These are phyloP conservation scores for Ceratobasidium sp. DNA, from an alignment of 1,284 basidiomycete genomes.

Conservation along the genomic window DNA sequence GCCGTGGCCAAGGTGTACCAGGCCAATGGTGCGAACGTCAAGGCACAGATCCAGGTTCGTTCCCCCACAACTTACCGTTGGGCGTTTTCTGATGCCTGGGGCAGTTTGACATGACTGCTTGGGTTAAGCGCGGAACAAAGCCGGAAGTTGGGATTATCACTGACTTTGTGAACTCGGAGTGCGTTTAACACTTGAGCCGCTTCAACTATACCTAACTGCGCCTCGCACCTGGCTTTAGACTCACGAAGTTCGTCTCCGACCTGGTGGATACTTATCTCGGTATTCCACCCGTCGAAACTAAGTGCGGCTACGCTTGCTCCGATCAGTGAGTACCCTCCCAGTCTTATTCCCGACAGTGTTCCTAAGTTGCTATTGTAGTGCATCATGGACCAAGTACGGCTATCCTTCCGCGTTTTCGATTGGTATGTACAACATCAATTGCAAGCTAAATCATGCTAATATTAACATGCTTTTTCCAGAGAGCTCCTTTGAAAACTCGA, in stretches of 20 bases:
- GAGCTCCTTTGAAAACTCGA: slow-evolving; percentile 73
- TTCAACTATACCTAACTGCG: slow-evolving; percentile 8
- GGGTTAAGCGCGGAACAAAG: slow-evolving; percentile 87
- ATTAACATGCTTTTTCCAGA: slow-evolving; percentile 56
- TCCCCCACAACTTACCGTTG: slow-evolving; percentile 9
- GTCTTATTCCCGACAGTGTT: slow-evolving; percentile 46
- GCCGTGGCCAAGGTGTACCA: slow-evolving; percentile 86
- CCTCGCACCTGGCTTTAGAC: slow-evolving; percentile 53
- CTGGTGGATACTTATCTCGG: slow-evolving; percentile 78
- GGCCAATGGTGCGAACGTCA: slow-evolving; percentile 66
- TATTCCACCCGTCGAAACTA: slow-evolving; percentile 78
- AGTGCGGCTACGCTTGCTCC: slow-evolving; percentile 94
- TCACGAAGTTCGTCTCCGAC: slow-evolving; percentile 80
- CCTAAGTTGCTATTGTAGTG: slow-evolving; percentile 57
- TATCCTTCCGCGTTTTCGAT: slow-evolving; percentile 85
- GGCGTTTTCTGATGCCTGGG: neutral
- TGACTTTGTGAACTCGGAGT: slow-evolving; percentile 81
- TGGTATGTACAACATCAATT: slow-evolving; percentile 58
- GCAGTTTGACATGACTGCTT: slow-evolving; percentile 94
- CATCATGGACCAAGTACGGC: slow-evolving; percentile 85
- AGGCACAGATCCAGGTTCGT: slow-evolving; percentile 86
- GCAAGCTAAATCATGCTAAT: slow-evolving; percentile 41
- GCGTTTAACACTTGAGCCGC: slow-evolving; percentile 45
- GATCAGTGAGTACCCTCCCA: slow-evolving; percentile 70
- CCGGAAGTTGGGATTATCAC: slow-evolving; percentile 91